phyloP scores from a whole-genome alignment of 768 basidiomycete genomes.

The Hericium coralloides region DNA sequence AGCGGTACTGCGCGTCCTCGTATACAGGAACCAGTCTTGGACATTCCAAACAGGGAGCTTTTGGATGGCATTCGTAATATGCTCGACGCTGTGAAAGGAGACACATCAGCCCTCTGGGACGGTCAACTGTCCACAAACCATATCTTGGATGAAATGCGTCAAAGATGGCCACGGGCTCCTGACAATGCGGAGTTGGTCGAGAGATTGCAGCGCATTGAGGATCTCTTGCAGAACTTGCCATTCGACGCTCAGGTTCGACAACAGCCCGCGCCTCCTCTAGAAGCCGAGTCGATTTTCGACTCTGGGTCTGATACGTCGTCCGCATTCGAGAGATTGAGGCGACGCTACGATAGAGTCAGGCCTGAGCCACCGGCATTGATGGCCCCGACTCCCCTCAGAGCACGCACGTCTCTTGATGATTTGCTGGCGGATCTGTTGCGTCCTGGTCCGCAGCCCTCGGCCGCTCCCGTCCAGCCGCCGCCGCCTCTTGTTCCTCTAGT shows the following conservation, averaged over 20 bases:
- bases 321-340: slow-evolving; percentile 19
- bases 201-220: slow-evolving; percentile 9
- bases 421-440: slow-evolving; percentile 53
- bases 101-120: slow-evolving; percentile 50
- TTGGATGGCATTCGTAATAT: slow-evolving; percentile 42
- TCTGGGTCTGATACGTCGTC: slow-evolving; percentile 20
- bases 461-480: slow-evolving; percentile 34
- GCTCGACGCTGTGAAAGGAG: slow-evolving; percentile 48
- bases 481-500: slow-evolving; percentile 46
- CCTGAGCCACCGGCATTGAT: slow-evolving; percentile 31
- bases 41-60: slow-evolving; percentile 12
- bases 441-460: slow-evolving; percentile 31
- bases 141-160: slow-evolving; percentile 53
- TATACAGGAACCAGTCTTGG: slow-evolving; percentile 20
- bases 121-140: slow-evolving; percentile 54
- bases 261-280: slow-evolving; percentile 15
- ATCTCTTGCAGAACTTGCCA: slow-evolving; percentile 8
- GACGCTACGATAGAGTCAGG: slow-evolving; percentile 18
- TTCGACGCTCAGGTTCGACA: slow-evolving; percentile 6
- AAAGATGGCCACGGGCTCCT: slow-evolving; percentile 28
- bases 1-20: slow-evolving; percentile 29
- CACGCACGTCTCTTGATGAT: slow-evolving; percentile 47
- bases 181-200: slow-evolving; percentile 25
- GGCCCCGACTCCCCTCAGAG: slow-evolving; percentile 30
- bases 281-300: slow-evolving; percentile 23